phyloP scores from a whole-genome alignment of 2,329 filamentous ascomycete genomes.

The Sclerotinia nivalis region DNA sequence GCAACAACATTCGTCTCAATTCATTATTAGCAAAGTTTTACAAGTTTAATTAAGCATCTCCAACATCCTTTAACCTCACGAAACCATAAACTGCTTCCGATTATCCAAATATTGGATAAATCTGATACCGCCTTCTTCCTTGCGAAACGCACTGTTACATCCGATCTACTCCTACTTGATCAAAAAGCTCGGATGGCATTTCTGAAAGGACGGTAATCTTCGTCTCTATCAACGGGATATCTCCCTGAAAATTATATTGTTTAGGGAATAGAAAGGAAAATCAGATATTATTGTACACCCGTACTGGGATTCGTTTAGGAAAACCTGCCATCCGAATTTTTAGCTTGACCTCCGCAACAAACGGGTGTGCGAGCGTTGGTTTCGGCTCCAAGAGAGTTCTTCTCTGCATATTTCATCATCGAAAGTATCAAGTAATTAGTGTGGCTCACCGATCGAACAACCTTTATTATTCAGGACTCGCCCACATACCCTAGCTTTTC shows the following conservation, averaged over 20 bases:
- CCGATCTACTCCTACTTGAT: constrained; percentile 41
- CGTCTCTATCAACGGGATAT: background rate
- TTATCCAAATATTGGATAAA: constrained; percentile 35
- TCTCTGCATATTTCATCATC: constrained; percentile 7
- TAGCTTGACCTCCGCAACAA: constrained; percentile 27
- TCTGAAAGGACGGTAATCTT: constrained; percentile 33
- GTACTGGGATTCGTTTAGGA: constrained; percentile 33
- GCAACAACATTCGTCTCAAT: constrained; percentile 24
- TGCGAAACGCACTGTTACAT: constrained; percentile 49
- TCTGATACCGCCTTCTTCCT: constrained; percentile 15
- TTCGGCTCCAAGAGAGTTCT: constrained; percentile 20
- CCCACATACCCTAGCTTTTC: constrained; percentile 39
- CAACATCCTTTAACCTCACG: constrained; percentile 33
- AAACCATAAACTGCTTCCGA: constrained; percentile 53
- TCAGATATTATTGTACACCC: background rate
- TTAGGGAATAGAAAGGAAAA: background rate
- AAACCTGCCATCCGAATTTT: constrained; percentile 33
- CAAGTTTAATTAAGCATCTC: background rate
- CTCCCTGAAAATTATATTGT: background rate
- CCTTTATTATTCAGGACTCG: constrained; percentile 38
- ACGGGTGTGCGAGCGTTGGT: constrained; percentile 32
- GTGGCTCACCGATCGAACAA: background rate
- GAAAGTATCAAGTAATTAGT: background rate
- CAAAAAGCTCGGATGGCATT: constrained; percentile 40
- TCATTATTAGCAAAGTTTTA: constrained; percentile 1